phyloP scores from a whole-genome alignment of 2,329 filamentous ascomycete genomes.

The Aspergillus tubingensis region DNA sequence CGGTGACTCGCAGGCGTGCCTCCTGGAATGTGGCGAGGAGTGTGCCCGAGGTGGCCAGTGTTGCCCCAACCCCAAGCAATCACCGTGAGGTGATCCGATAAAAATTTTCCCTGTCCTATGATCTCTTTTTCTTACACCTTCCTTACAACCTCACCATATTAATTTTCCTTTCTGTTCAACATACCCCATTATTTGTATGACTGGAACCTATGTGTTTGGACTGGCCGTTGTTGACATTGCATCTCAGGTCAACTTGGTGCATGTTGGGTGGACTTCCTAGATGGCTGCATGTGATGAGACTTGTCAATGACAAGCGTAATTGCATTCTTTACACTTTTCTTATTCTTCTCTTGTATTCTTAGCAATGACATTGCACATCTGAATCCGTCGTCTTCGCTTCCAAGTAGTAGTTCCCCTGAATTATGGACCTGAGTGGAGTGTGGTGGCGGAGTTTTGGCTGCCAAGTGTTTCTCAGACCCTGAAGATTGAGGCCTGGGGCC shows the following conservation, averaged over 20 bases:
- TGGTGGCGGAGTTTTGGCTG: no score
- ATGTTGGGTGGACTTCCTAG: background rate
- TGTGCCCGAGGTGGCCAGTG: conserved; percentile 46
- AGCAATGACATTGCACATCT: background rate
- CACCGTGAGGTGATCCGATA: conserved; percentile 17
- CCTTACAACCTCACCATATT: background rate
- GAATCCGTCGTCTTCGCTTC: background rate
- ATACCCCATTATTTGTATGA: conserved; percentile 4
- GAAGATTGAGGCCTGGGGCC: background rate
- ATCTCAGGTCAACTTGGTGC: background rate
- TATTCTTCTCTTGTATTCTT: conserved; percentile 2
- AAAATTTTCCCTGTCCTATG: background rate
- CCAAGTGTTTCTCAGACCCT: no score
- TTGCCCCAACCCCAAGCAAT: conserved; percentile 42
- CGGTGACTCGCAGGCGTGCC: conserved; percentile 43
- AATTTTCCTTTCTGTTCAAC: background rate
- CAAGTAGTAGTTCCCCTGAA: background rate
- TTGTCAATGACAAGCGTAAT: background rate
- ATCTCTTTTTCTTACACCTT: conserved; percentile 10
- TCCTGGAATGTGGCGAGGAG: conserved; percentile 51
- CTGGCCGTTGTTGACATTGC: background rate
- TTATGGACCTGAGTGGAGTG: no score
- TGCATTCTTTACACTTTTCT: background rate
- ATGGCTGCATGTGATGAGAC: background rate
- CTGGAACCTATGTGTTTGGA: background rate